These are phyloP conservation scores for Arctostaphylos glauca DNA, from an alignment of 148 eudicot genomes.

Conservation along the genomic window DNA sequence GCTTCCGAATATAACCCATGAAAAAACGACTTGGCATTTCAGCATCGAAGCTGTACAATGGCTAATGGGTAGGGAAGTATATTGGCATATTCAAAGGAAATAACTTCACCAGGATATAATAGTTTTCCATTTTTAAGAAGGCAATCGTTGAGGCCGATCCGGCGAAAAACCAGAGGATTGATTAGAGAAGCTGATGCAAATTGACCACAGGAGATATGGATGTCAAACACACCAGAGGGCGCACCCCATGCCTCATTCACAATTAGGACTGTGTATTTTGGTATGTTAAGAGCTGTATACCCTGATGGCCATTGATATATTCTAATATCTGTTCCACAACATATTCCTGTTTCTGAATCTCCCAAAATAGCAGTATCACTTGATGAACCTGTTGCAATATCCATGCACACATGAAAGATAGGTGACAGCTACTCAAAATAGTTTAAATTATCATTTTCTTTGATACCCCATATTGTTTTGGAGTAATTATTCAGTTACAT, in stretches of 20 bases:
- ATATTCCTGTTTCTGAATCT: background rate
- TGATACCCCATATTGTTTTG: no score
- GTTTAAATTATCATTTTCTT: no score
- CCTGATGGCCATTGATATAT: slow-evolving; percentile 22
- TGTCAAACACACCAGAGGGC: background rate
- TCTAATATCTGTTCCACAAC: slow-evolving; percentile 1
- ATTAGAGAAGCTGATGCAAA: slow-evolving; percentile 12
- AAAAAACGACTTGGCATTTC: background rate
- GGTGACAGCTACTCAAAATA: no score
- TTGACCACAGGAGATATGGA: slow-evolving; percentile 15
- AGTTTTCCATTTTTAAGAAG: slow-evolving; percentile 13
- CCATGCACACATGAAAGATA: background rate
- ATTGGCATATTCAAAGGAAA: slow-evolving; percentile 13
- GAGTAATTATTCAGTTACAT: no score
- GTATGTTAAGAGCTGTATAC: background rate
- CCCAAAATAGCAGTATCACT: background rate
- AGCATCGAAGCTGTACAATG: slow-evolving; percentile 9
- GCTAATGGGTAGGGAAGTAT: slow-evolving; percentile 9
- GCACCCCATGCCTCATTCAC: slow-evolving; percentile 15
- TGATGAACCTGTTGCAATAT: background rate
- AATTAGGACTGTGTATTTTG: background rate
- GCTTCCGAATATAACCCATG: background rate
- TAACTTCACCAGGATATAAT: background rate
- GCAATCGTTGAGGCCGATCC: background rate
- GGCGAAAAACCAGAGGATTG: slow-evolving; percentile 11